Evolutionary conservation across 306 rosid genomes (phyloP), one percentile per base, ranked within the genome.

Genomic region (Pachyrhizus erosus): DNA sequence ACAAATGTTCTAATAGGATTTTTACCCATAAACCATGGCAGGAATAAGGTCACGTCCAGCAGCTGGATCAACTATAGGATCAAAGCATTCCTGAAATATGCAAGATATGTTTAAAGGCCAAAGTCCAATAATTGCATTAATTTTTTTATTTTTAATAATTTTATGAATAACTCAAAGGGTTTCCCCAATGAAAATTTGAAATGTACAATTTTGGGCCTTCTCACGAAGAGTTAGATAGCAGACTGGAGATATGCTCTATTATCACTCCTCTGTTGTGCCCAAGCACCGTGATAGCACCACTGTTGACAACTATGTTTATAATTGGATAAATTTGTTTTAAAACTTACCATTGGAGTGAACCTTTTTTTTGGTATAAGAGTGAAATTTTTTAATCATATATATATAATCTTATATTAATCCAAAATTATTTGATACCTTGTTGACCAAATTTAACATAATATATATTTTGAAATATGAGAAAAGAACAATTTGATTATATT

Each of bases 1-100:
- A 76, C 51, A 83, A 80, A 42, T 33, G 68, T 70, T 54, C 20
- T 65, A 62, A 51, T 79, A 66, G 23, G 46, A 77, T 60, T 80
- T 80, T 89, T 82, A 96, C 99, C 98, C 99, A 82, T 93, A 92
- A 82, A 96, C 97, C 99, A 96, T 96, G 77, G 98, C 91, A 1
- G 99, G 98, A 72, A 96, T 93, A 81, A 96, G 99, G 81, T 96
- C 98, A 48, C 98, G 93, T 68, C 97, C 97, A 70, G 94, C 91
- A 78, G 84, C 83, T 72, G 86, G 72, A 75, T 96, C 99, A 57
- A 96, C 86, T 83, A 96, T 92, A 70, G 98, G 98, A 77, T 92
- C 97, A 88, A 96, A 96, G 87, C 98, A 91, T 89, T 93, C 97
- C 98, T 96, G 91, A 84, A 88, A 86, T 80, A 73, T 7, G 64